These are phyloP conservation scores for Oryza australiensis DNA, from an alignment of 176 grass and related monocot genomes.

Conservation along the genomic window DNA sequence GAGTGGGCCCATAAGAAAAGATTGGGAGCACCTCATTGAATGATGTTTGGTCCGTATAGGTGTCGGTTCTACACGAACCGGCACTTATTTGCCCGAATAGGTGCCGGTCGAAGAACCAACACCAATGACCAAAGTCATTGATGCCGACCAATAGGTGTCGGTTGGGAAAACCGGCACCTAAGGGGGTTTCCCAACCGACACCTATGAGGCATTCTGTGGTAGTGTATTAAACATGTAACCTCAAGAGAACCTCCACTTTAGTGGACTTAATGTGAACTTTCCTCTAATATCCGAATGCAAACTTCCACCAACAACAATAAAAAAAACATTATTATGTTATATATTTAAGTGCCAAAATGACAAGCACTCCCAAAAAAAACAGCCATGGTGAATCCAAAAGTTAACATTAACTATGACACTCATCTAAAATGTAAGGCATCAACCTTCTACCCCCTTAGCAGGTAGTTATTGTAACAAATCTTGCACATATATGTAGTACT, in stretches of 20 bases:
- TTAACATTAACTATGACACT: slow-evolving; percentile 26
- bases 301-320: neutral
- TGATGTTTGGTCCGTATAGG: too few relatives aligned
- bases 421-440: slow-evolving; percentile 26
- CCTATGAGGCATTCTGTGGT: too few relatives aligned
- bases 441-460: slow-evolving; percentile 11
- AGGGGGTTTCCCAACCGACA: too few relatives aligned
- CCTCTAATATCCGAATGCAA: neutral
- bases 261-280: neutral
- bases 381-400: neutral
- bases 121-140: too few relatives aligned
- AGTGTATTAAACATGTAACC: slow-evolving; percentile 13
- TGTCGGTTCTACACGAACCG: too few relatives aligned
- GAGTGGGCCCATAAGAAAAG: too few relatives aligned
- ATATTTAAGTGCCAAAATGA: slow-evolving; percentile 2
- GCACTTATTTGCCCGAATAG: too few relatives aligned
- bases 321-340: neutral
- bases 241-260: neutral
- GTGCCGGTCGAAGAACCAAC: too few relatives aligned
- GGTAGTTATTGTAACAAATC: neutral
- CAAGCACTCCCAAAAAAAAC: neutral
- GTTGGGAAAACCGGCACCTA: too few relatives aligned
- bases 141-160: too few relatives aligned
- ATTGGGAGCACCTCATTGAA: too few relatives aligned
- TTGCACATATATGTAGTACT: neutral